Evolutionary conservation across 106 monocot genomes (phyloP), one percentile per base, ranked within the genome.

Genomic region (Posidonia australis): DNA sequence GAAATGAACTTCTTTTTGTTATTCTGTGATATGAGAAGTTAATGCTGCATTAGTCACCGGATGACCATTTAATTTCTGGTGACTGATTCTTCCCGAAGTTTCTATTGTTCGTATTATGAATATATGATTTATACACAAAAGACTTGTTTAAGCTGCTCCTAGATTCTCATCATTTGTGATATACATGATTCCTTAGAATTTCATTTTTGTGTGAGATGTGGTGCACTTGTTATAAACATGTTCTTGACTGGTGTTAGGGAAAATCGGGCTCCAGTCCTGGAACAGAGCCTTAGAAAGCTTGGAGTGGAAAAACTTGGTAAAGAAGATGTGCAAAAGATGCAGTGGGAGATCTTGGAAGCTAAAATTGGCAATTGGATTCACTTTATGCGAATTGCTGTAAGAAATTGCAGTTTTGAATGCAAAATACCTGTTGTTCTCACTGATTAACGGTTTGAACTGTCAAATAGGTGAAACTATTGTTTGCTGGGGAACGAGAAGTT

Each of bases 261-360:
- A 58, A 59, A 72, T 47, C 87, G 87, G 68, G 64, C 75, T 49
- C 77, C 79, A 65, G 72, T 82, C 45, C 67, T 92, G 63, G 87
- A 92, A 68, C 46, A 71, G 44, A 92, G 87, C 68, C 79, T 92
- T 60, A 60, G 62, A 52, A 81, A 82, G 46, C 72, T 92, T 43
- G 87, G 87, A 58, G 87, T 92, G 51, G 92, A 92, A 80, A 92
- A 78, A 54, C 82, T 87, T 28, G 73, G 73, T 51, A 92, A 87
- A 78, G 92, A 87, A 51, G 92, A 92, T 82, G 92, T 92, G 51
- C 92, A 87, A 67, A 92, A 87, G 72, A 92, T 92, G 87, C 87
- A 76, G 53, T 92, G 92, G 92, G 92, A 84, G 62, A 73, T 77
- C 18, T 64, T 92, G 42, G 92, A 92, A 80, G 76, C 87, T 51